Evolutionary conservation across 2,329 filamentous ascomycete species (phyloP).

Genomic region (Westerdykella aurantiaca): DNA sequence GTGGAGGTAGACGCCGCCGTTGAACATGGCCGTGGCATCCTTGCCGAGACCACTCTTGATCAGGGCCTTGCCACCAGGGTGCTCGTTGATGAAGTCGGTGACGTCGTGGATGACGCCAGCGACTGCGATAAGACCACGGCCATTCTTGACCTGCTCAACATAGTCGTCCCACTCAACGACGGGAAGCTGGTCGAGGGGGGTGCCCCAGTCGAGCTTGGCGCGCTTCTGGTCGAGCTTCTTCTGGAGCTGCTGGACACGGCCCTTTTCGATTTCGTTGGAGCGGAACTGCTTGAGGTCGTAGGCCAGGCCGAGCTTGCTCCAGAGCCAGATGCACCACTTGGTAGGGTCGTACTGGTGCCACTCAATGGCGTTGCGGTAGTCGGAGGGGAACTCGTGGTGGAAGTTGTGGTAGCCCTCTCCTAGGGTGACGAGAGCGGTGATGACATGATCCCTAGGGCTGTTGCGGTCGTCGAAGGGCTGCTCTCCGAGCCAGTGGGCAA

Average conservation of each 20-base stretch:
- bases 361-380: constrained; percentile 42
- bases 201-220: constrained; percentile 40
- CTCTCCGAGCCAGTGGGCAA: constrained; percentile 49
- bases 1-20: constrained; percentile 41
- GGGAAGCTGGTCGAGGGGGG: constrained; percentile 40
- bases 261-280: constrained; percentile 42
- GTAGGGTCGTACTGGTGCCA: constrained; percentile 42
- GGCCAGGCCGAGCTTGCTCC: constrained; percentile 41
- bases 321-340: constrained; percentile 43
- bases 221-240: constrained; percentile 44
- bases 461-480: constrained; percentile 43
- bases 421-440: constrained; percentile 41
- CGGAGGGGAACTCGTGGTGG: constrained; percentile 42
- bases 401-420: constrained; percentile 44
- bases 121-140: constrained; percentile 38
- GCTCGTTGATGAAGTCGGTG: constrained; percentile 40
- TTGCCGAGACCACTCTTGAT: constrained; percentile 41
- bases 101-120: constrained; percentile 41
- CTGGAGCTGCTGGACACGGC: constrained; percentile 40
- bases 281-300: constrained; percentile 43
- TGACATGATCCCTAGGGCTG: constrained; percentile 40
- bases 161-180: constrained; percentile 43
- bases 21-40: constrained; percentile 42
- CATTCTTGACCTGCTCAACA: constrained; percentile 40
- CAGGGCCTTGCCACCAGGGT: constrained; percentile 41